Percentiles rank a stretch among this genome's conserved stretches.
Conservation (phyloP, 2,329 filamentous ascomycete genomes). For the Alternaria tenuissima region DNA sequence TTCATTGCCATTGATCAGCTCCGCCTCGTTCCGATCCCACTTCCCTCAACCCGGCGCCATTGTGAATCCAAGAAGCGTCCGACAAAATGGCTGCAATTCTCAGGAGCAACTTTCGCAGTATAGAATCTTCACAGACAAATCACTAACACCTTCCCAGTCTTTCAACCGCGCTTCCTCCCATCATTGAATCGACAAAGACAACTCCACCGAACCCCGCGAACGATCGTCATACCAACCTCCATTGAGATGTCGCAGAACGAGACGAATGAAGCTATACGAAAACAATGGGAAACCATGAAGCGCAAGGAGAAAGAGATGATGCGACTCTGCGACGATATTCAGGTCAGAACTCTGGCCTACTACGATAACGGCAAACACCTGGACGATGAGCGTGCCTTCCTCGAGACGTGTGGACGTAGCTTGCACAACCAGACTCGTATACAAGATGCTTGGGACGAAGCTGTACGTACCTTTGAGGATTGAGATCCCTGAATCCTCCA, state of each 20-base stretch:
- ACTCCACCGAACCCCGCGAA: neutral
- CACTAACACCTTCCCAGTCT: neutral
- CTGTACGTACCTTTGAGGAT: neutral
- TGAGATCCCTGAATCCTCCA: neutral
- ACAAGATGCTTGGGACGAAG: neutral
- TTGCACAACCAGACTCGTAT: neutral
- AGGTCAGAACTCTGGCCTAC: neutral
- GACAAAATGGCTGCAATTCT: neutral
- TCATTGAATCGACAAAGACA: neutral
- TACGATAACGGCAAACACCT: neutral
- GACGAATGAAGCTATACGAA: neutral
- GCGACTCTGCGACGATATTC: neutral
- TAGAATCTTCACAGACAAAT: neutral
- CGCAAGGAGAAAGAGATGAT: neutral
- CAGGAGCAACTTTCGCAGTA: neutral
- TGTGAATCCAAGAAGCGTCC: neutral
- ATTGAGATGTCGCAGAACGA: neutral
- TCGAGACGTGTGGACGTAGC: neutral
- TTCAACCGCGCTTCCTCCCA: neutral
- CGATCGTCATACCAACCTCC: neutral
- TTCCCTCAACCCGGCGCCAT: neutral
- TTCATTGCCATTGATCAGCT: neutral
- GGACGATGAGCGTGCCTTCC: neutral
- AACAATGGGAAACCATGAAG: too few species aligned
- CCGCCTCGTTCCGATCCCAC: too few species aligned